Percentiles rank a stretch among this genome's conserved stretches.
Conservation (phyloP, 2,329 filamentous ascomycete genomes). For the Aureobasidium pullulans region DNA sequence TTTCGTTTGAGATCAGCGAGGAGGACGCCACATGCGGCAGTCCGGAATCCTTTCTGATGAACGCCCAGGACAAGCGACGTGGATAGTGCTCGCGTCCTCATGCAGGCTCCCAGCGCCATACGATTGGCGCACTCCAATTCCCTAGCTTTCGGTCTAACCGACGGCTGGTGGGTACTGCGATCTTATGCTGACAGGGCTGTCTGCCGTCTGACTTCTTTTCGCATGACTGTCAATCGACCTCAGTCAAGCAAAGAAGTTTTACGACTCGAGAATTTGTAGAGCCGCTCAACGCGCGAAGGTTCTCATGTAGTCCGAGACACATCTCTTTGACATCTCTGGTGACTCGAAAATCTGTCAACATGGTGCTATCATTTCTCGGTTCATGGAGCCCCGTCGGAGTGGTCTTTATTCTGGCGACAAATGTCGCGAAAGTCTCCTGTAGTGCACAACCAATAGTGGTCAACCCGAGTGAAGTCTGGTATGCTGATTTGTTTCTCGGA, state of each 20-base stretch:
- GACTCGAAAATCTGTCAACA: background rate
- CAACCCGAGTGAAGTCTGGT: conserved; percentile 23
- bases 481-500: background rate
- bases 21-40: conserved; percentile 1
- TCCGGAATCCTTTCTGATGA: background rate
- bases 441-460: conserved; percentile 20
- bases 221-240: background rate
- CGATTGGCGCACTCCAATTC: conserved; percentile 3
- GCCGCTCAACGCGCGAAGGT: background rate
- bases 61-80: conserved; percentile 6
- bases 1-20: background rate
- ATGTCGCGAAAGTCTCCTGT: background rate
- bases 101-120: background rate
- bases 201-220: background rate
- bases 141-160: conserved; percentile 4
- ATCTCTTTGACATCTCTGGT: background rate
- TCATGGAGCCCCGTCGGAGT: background rate
- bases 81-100: background rate
- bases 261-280: background rate
- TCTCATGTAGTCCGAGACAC: conserved; percentile 1
- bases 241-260: background rate
- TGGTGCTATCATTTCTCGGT: background rate
- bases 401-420: background rate
- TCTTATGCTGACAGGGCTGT: background rate
- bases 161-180: background rate